A percentile compares a stretch with the other conserved stretches of the same genome.
Conservation (phyloP, 257 asterid genomes). For the Nemophila menziesii region DNA sequence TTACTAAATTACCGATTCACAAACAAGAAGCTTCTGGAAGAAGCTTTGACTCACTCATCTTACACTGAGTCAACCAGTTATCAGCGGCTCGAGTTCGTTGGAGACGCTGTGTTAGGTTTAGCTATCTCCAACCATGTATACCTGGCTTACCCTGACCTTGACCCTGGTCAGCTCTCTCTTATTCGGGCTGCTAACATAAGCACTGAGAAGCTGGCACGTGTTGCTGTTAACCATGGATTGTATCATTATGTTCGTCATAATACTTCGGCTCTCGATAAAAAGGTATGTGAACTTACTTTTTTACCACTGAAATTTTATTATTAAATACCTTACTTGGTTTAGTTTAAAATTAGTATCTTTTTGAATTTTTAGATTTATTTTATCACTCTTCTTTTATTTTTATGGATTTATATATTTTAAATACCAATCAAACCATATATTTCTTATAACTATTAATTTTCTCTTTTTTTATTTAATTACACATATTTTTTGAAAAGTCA, state of each 20-base stretch:
- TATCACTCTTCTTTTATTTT: too few species aligned
- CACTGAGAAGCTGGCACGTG: constrained; percentile 84
- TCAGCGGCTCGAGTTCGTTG: constrained; percentile 80
- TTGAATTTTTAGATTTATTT: too few species aligned
- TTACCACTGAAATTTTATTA: too few species aligned
- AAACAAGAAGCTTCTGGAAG: constrained; percentile 44
- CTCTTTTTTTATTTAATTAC: too few species aligned
- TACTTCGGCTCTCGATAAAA: constrained; percentile 30
- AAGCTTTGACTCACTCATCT: constrained; percentile 73
- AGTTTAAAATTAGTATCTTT: too few species aligned
- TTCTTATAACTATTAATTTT: too few species aligned
- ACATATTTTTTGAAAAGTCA: too few species aligned
- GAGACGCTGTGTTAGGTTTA: constrained; percentile 57
- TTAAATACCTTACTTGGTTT: too few species aligned
- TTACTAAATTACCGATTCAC: constrained; percentile 34
- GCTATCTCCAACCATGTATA: constrained; percentile 40
- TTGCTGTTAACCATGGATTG: constrained; percentile 48
- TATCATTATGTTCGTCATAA: constrained; percentile 56
- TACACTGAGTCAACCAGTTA: constrained; percentile 45
- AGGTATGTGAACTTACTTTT: too few species aligned
- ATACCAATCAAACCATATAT: too few species aligned
- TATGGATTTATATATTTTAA: too few species aligned
- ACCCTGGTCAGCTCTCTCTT: constrained; percentile 58
- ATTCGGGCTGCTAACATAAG: constrained; percentile 64
- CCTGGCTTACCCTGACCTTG: constrained; percentile 38